Base-by-base conservation (phyloP, 2,329 filamentous ascomycete genomes). In the Monosporascus sp. region DNA sequence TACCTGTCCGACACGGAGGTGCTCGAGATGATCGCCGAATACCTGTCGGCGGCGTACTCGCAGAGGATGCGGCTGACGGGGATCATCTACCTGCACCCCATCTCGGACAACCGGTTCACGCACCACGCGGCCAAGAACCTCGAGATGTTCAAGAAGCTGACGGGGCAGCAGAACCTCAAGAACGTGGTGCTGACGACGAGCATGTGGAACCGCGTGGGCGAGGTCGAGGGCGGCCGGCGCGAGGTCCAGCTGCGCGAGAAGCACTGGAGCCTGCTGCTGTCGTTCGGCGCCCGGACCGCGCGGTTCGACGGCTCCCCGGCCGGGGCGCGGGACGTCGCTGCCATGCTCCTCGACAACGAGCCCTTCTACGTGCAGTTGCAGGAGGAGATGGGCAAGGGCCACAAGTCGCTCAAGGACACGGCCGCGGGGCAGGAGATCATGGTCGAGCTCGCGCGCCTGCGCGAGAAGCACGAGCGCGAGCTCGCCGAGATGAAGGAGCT, bases 301-400 rank as follows among this genome's bases (percentile, higher is more conserved):
- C 58, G 59, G 24, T 61, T 66, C 54, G 51, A 50, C 37, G 67
- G 59, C 43, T 65, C 61, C 2, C 38, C 50, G 1, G 59, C 58
- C 25, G 65, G 61, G 17, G 65, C 64, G 7, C 51, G 31, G 14
- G 43, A 48, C 5, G 60, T 66, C 27, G 57, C 64, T 8, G 46
- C 47, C 7, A 54, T 36, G 36, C 55, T 67, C 24, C 55, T 62
- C 50, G 83, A 86, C 66, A 88, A 87, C 52, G 83, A 86, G 62
- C 83, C 82, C 8, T 73, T 88, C 50, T 88, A 87, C 65, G 77
- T 82, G 48, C 77, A 80, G 31, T 86, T 88, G 67, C 88, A 88
- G 59, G 78, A 83, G 46, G 85, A 88, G 65, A 69, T 89, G 58
- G 81, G 78, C 57, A 79, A 79, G 62, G 78, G 85, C 48, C 67